A percentile compares a stretch with the other conserved stretches of the same genome.
These are phyloP conservation scores for Chlamydomonas applanata DNA, from an alignment of 139 green algal genomes.

Conservation along the genomic window DNA sequence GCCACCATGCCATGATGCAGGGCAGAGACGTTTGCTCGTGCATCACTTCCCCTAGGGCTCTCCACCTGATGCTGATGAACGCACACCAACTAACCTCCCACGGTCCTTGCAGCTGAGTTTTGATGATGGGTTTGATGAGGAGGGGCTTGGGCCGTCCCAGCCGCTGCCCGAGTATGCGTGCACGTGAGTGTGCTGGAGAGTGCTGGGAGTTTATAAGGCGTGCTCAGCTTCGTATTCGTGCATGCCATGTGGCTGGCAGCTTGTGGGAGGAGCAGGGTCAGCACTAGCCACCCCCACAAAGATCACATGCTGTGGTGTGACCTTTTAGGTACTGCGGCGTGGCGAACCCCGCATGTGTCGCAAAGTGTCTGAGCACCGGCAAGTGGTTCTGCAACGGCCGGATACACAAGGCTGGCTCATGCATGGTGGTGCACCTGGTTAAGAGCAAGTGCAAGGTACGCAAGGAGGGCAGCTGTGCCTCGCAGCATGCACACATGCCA, in stretches of 20 bases:
- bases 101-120: constrained; percentile 54
- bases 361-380: constrained; percentile 82
- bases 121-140: constrained; percentile 58
- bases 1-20: neutral
- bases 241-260: too few species aligned
- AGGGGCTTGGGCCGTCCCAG: constrained; percentile 25
- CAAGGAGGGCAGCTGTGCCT: too few species aligned
- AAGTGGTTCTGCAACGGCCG: constrained; percentile 96
- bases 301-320: neutral
- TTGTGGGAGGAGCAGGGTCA: neutral
- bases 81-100: neutral
- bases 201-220: too few species aligned
- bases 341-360: constrained; percentile 84
- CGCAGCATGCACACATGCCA: too few species aligned
- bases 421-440: constrained; percentile 88
- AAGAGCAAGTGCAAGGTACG: constrained; percentile 53
- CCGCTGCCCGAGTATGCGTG: constrained; percentile 66
- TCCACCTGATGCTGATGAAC: too few species aligned
- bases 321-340: constrained; percentile 90
- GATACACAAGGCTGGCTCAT: constrained; percentile 67
- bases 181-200: constrained; percentile 37
- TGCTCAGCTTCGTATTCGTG: too few species aligned
- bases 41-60: neutral
- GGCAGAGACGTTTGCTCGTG: neutral
- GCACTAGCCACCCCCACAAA: neutral